These are phyloP conservation scores for Paulownia fortunei DNA, from an alignment of 257 asterid species.

Conservation along the genomic window DNA sequence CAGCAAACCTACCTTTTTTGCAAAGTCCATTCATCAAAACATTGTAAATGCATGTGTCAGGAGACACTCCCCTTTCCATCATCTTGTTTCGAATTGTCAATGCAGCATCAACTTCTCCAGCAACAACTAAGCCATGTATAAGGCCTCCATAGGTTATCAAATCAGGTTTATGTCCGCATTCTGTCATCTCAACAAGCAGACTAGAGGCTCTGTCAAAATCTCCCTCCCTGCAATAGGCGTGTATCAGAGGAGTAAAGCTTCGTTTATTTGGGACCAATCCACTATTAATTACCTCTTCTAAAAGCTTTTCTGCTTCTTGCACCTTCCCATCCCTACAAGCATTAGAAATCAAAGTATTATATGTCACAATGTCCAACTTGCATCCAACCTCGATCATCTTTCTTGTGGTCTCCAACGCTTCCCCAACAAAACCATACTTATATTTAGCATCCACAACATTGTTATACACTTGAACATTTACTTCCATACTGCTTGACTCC, in stretches of 20 bases:
- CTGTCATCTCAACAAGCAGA: conserved; percentile 74
- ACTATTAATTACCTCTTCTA: conserved; percentile 49
- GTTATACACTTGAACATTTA: conserved; percentile 61
- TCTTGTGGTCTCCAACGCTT: conserved; percentile 51
- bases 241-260: conserved; percentile 82
- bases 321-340: conserved; percentile 71
- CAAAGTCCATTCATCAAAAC: conserved; percentile 81
- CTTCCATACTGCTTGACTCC: conserved; percentile 61
- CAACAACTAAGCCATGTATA: conserved; percentile 73
- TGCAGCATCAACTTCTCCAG: conserved; percentile 82
- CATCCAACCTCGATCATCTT: conserved; percentile 64
- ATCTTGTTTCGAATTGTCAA: conserved; percentile 67
- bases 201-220: conserved; percentile 72
- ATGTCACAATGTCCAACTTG: conserved; percentile 69
- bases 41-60: conserved; percentile 86
- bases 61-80: conserved; percentile 67
- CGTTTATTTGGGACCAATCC: conserved; percentile 62
- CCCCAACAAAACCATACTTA: conserved; percentile 55
- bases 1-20: conserved; percentile 60
- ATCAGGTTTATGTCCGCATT: conserved; percentile 76
- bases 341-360: conserved; percentile 71
- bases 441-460: conserved; percentile 63
- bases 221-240: conserved; percentile 59
- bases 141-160: conserved; percentile 75
- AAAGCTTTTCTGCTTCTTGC: conserved; percentile 71